Evolutionary conservation across 345 rosid species (phyloP), one percentile per base, ranked within the genome.

Genomic region (Firmiana major): DNA sequence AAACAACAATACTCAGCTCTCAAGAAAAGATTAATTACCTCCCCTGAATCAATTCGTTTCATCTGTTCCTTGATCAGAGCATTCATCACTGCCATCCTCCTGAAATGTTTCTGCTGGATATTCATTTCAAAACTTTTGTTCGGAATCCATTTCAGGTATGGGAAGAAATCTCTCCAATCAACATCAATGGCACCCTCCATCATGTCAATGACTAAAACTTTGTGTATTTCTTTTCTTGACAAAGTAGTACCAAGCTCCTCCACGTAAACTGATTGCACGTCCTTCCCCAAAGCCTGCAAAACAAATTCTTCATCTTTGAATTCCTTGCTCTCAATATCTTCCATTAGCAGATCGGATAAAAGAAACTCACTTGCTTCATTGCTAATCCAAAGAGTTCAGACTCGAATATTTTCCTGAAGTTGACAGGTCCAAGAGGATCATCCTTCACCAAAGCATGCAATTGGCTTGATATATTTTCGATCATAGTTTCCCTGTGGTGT

Each of bases 141-240:
- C 0, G 99, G 98, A 80, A 93, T 40, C 98, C 99, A 96, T 83
- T 78, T 83, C 58, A 93, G 64, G 82, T 89, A 92, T 0, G 98
- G 97, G 84, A 96, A 96, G 90, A 93, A 96, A 79, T 93, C 99
- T 75, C 98, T 89, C 97, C 98, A 93, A 63, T 96, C 97, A 62
- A 92, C 98, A 36, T 90, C 97, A 63, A 93, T 77, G 3, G 97
- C 94, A 16, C 94, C 96, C 24, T 85, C 91, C 95, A 96, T 92
- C 82, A 89, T 85, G 73, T 92, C 97, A 67, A 69, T 75, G 57
- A 93, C 98, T 73, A 93, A 77, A 71, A 83, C 69, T 67, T 83
- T 79, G 63, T 81, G 85, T 53, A 93, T 85, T 63, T 90, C 90
- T 34, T 87, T 80, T 81, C 83, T 89, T 6, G 92, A 86, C 78